These are phyloP conservation scores for Tylopilus vinaceipallidus DNA, from an alignment of 768 basidiomycete species.

Conservation along the genomic window DNA sequence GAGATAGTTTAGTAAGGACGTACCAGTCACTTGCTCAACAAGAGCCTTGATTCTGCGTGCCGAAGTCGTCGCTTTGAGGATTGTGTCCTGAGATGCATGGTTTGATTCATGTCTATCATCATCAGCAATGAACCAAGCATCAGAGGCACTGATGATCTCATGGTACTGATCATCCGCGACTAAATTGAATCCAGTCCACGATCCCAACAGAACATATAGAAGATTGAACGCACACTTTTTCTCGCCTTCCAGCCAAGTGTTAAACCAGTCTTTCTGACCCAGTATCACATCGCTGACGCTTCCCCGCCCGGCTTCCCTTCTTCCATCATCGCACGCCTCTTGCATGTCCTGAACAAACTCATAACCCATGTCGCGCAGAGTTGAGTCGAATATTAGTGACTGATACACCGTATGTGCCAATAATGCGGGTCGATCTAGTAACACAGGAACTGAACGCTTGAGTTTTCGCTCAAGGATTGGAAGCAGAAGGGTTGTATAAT, in stretches of 20 bases:
- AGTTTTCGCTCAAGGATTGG: constrained; percentile 78
- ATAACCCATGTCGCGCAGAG: constrained; percentile 74
- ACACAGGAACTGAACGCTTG: constrained; percentile 63
- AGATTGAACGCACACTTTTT: constrained; percentile 64
- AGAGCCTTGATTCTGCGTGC: constrained; percentile 81
- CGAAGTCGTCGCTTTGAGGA: constrained; percentile 74
- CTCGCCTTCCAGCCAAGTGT: constrained; percentile 87
- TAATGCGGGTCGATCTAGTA: constrained; percentile 77
- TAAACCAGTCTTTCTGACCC: constrained; percentile 85
- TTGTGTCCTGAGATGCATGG: constrained; percentile 24
- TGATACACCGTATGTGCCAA: constrained; percentile 97
- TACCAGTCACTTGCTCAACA: constrained; percentile 90
- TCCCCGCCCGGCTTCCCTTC: constrained; percentile 48
- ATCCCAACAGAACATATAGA: neutral
- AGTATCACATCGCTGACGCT: constrained; percentile 83
- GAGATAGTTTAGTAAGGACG: constrained; percentile 12
- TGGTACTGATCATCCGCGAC: constrained; percentile 88
- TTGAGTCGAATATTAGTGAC: constrained; percentile 81
- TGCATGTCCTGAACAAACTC: constrained; percentile 36
- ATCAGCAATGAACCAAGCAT: constrained; percentile 85
- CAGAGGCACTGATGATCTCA: constrained; percentile 72
- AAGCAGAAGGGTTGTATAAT: constrained; percentile 78
- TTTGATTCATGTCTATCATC: constrained; percentile 50
- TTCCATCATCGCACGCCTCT: constrained; percentile 13
- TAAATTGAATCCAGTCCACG: constrained; percentile 31